These are phyloP conservation scores for Solanum virginianum DNA, from an alignment of 257 asterid species.

Conservation along the genomic window DNA sequence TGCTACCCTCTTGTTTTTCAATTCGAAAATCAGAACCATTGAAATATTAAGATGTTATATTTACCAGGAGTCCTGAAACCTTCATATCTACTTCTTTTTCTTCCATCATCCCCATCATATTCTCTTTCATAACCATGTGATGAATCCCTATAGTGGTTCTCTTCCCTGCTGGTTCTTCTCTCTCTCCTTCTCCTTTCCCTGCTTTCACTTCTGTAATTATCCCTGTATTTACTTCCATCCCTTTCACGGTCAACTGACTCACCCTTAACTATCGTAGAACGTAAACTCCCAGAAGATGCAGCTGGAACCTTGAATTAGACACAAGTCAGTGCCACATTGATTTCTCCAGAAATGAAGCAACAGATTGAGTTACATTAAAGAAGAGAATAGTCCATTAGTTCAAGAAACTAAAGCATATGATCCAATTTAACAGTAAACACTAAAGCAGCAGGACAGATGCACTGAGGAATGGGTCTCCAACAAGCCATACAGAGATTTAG, in stretches of 20 bases:
- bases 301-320: constrained; percentile 27
- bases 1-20: not conserved
- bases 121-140: constrained; percentile 36
- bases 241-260: constrained; percentile 32
- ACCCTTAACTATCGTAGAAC: constrained; percentile 35
- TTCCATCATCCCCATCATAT: constrained; percentile 31
- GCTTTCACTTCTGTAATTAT: constrained; percentile 32
- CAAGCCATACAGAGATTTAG: not conserved
- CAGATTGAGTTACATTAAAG: not conserved
- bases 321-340: not conserved
- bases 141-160: constrained; percentile 52
- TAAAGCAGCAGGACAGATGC: not conserved
- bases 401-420: not conserved
- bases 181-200: constrained; percentile 29
- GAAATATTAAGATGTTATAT: constrained; percentile 1
- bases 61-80: constrained; percentile 61
- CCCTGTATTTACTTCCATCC: constrained; percentile 37
- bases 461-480: not conserved
- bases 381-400: not conserved
- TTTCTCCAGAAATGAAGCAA: not conserved
- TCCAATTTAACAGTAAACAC: not conserved
- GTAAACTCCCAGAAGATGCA: constrained; percentile 35
- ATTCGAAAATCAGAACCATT: not conserved
- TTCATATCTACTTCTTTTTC: constrained; percentile 62
- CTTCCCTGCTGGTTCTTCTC: constrained; percentile 29